These are phyloP conservation scores for Dioszegia hungarica DNA, from an alignment of 768 basidiomycete species.

Conservation along the genomic window DNA sequence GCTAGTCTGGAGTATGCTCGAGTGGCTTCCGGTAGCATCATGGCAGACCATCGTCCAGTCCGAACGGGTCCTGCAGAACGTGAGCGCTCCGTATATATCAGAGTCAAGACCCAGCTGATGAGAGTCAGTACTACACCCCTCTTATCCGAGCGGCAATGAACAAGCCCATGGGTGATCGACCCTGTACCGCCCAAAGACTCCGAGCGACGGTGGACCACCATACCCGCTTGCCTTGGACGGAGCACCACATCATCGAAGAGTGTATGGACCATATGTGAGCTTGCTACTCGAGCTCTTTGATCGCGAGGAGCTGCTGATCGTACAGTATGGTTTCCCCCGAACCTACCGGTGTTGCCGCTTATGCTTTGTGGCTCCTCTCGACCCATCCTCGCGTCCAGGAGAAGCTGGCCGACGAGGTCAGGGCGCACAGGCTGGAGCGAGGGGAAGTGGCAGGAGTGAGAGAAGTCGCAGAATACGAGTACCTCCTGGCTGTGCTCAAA, in stretches of 20 bases:
- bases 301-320: too few species aligned
- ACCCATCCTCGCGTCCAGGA: not conserved
- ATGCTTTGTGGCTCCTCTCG: not conserved
- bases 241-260: not conserved
- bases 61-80: not conserved
- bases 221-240: not conserved
- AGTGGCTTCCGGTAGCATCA: not conserved
- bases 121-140: conserved; percentile 1
- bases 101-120: too few species aligned
- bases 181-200: not conserved
- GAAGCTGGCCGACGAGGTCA: not conserved
- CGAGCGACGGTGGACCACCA: not conserved
- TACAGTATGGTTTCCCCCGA: not conserved
- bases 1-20: not conserved
- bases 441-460: not conserved
- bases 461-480: not conserved
- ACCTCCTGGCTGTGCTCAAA: conserved; percentile 7
- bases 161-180: not conserved
- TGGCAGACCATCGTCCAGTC: conserved; percentile 4
- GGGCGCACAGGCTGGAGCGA: not conserved
- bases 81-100: too few species aligned
- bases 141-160: not conserved
- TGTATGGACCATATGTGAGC: conserved; percentile 9
- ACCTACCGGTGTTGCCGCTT: not conserved
- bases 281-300: too few species aligned